Evolutionary conservation across 169 alveolate species (phyloP).

Genomic region (Besnoitia besnoiti): DNA sequence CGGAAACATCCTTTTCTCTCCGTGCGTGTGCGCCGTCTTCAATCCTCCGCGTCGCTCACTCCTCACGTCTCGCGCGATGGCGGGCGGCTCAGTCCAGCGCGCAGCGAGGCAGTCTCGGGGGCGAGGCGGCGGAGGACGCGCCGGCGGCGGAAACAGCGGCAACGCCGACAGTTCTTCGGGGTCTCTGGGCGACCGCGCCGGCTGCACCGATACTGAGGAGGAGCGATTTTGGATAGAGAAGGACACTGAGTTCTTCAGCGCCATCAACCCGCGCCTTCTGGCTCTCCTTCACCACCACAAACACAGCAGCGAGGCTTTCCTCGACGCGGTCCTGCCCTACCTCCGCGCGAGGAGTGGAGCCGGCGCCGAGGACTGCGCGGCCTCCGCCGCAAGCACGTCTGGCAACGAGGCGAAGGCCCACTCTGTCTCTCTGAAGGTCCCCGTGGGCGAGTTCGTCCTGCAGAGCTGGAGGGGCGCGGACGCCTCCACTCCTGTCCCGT

Average conservation of each 20-base stretch:
- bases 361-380: background rate
- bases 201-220: conserved; percentile 55
- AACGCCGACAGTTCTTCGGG: background rate
- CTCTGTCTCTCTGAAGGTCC: background rate
- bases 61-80: background rate
- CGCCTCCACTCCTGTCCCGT: background rate
- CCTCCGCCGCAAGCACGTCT: background rate
- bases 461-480: background rate
- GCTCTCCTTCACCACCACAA: conserved; percentile 60
- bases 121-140: background rate
- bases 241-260: conserved; percentile 34
- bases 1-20: background rate
- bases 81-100: conserved; percentile 22
- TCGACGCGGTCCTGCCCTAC: conserved; percentile 38
- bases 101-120: conserved; percentile 23
- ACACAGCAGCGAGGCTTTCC: conserved; percentile 44
- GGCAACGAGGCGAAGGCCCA: background rate
- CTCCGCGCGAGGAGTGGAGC: background rate
- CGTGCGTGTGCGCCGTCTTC: background rate
- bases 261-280: conserved; percentile 62
- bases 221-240: conserved; percentile 40
- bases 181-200: conserved; percentile 2
- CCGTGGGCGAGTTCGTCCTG: background rate
- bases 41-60: background rate
- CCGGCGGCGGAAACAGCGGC: background rate